These are phyloP conservation scores for Udeniomyces megalosporus DNA, from an alignment of 768 basidiomycete species.

Conservation along the genomic window DNA sequence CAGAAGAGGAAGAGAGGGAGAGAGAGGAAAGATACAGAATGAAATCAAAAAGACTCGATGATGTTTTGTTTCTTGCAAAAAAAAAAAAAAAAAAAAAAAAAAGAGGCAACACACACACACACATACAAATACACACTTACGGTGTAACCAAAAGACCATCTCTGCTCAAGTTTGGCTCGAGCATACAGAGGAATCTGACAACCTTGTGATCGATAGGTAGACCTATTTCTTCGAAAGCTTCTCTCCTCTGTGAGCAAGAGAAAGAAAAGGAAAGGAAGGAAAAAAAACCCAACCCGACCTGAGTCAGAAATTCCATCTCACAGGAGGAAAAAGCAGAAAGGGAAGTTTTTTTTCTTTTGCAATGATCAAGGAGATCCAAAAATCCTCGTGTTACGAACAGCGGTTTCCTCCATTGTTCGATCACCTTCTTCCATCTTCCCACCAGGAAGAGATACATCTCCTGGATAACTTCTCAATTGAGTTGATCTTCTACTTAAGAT, in stretches of 20 bases:
- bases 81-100: too few species aligned
- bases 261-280: background rate
- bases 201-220: background rate
- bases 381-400: background rate
- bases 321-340: background rate
- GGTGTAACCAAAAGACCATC: constrained; percentile 1
- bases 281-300: background rate
- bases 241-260: constrained; percentile 1
- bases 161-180: background rate
- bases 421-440: background rate
- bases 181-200: background rate
- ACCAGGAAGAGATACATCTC: background rate
- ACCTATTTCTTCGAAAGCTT: constrained; percentile 6
- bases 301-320: background rate
- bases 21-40: background rate
- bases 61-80: too few species aligned
- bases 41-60: background rate
- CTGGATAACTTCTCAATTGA: background rate
- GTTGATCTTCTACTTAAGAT: background rate
- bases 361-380: too few species aligned
- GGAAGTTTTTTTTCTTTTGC: background rate
- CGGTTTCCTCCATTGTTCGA: background rate
- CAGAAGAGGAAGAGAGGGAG: too few species aligned
- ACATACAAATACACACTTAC: too few species aligned
- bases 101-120: too few species aligned